Conservation (phyloP, 1,284 basidiomycete species). For the Boletus semigastroideus region DNA sequence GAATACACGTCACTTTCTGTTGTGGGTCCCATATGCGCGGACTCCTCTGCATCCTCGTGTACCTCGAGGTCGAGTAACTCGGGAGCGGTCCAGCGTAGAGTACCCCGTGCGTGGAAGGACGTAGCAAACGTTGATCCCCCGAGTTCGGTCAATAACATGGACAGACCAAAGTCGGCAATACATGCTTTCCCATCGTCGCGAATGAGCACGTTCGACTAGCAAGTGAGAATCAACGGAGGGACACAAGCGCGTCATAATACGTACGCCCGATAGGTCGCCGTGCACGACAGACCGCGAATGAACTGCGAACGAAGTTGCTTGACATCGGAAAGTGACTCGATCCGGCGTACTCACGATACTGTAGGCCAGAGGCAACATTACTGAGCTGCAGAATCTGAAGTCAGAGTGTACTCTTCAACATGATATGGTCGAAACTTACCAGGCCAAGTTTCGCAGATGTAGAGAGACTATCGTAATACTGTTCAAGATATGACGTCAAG, state of each 20-base stretch:
- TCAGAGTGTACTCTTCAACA: background rate
- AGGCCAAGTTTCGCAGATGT: background rate
- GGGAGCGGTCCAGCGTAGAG: constrained; percentile 37
- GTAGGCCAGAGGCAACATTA: background rate
- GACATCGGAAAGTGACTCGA: background rate
- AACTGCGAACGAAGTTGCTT: background rate
- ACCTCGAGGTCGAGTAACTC: constrained; percentile 23
- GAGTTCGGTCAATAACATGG: constrained; percentile 5
- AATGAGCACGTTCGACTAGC: constrained; percentile 1
- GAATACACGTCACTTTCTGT: constrained; percentile 10
- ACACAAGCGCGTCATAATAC: background rate
- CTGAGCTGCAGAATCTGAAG: background rate
- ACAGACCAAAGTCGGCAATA: constrained; percentile 12
- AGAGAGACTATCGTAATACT: background rate
- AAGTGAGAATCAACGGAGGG: background rate
- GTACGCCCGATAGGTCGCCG: background rate
- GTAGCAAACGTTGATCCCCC: constrained; percentile 3
- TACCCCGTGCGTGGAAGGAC: constrained; percentile 20
- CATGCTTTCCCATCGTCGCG: background rate
- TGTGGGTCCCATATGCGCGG: background rate
- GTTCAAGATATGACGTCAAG: background rate
- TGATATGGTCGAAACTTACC: background rate
- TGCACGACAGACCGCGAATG: background rate
- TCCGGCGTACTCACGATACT: constrained; percentile 5
- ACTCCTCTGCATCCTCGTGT: background rate